Conservation (phyloP, 345 rosid species). For the Eucalyptus curtisii region DNA sequence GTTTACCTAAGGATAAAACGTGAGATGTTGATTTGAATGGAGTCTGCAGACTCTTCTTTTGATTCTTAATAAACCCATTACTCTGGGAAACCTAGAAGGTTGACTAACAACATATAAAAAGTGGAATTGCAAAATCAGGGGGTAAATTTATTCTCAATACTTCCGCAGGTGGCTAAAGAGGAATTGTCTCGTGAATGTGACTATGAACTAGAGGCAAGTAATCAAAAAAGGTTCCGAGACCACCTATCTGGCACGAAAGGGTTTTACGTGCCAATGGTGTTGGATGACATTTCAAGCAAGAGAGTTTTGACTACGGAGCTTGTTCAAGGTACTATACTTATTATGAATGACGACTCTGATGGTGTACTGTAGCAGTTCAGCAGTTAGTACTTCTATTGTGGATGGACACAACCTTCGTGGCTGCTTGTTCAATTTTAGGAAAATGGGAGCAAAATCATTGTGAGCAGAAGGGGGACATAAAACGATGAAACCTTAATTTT, state of each 20-base stretch:
- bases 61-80: background rate
- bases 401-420: background rate
- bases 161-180: constrained; percentile 77
- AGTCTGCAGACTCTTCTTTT: background rate
- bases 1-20: background rate
- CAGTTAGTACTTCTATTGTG: background rate
- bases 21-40: background rate
- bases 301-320: constrained; percentile 81
- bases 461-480: background rate
- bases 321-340: constrained; percentile 45
- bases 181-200: constrained; percentile 91
- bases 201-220: constrained; percentile 75
- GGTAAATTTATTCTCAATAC: background rate
- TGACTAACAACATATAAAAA: background rate
- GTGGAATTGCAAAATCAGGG: background rate
- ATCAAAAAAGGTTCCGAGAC: constrained; percentile 68
- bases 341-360: background rate
- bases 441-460: background rate
- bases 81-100: background rate
- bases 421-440: background rate
- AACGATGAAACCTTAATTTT: background rate
- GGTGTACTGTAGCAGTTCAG: background rate
- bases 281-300: constrained; percentile 69
- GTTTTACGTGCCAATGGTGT: constrained; percentile 70
- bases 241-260: constrained; percentile 41